phyloP scores from a whole-genome alignment of 1,284 basidiomycete species.

The Tilletiopsis washingtonensis region DNA sequence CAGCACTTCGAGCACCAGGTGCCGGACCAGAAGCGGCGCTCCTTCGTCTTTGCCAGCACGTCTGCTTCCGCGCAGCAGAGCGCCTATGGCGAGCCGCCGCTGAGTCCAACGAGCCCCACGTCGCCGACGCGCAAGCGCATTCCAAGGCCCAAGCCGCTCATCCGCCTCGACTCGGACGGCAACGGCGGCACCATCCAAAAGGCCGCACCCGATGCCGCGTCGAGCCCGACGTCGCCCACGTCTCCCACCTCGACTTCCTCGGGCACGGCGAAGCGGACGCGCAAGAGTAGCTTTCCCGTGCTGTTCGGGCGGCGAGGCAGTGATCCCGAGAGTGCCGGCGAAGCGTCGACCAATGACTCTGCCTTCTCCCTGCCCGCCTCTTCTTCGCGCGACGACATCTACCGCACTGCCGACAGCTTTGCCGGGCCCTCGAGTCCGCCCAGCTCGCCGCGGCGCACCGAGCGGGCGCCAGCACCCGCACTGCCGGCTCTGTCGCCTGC shows the following conservation, averaged over 20 bases:
- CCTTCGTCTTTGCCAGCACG: constrained; percentile 13
- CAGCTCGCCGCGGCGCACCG: constrained; percentile 3
- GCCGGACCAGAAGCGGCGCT: constrained; percentile 18
- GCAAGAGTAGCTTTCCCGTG: constrained; percentile 16
- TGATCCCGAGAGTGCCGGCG: too few species aligned
- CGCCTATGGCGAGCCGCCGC: too few species aligned
- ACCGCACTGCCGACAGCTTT: too few species aligned
- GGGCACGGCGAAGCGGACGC: constrained; percentile 1
- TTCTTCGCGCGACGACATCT: too few species aligned
- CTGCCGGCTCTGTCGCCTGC: not conserved
- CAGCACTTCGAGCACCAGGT: constrained; percentile 21
- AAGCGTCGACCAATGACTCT: too few species aligned
- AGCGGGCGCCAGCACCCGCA: constrained; percentile 3
- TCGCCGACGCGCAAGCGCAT: not conserved
- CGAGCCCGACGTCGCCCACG: not conserved
- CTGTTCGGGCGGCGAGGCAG: too few species aligned
- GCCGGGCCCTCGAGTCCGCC: constrained; percentile 6
- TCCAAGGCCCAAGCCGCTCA: not conserved
- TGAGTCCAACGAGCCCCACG: not conserved
- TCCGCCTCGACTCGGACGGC: not conserved
- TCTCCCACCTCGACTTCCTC: constrained; percentile 6
- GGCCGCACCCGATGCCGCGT: not conserved
- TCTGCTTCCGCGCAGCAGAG: too few species aligned
- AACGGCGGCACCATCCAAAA: not conserved
- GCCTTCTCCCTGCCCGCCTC: too few species aligned